A percentile compares a stretch with the other conserved stretches of the same genome.
Evolutionary conservation across 164 flowering plant species (phyloP).

Genomic region (Amborella trichopoda): DNA sequence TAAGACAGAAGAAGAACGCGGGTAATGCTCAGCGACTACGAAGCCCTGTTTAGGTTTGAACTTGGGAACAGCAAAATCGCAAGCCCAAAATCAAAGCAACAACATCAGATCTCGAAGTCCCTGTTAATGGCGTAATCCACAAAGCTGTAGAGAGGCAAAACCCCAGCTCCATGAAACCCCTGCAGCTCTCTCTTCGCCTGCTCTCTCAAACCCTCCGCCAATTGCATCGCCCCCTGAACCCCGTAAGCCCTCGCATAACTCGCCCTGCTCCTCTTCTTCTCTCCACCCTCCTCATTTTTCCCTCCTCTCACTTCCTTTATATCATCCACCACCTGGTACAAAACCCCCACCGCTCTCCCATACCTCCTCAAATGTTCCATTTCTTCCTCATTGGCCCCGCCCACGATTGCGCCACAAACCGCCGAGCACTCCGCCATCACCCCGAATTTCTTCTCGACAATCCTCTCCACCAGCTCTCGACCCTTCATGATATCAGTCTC

Average conservation of each 20-base stretch:
- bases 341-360: constrained; percentile 82
- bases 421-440: constrained; percentile 89
- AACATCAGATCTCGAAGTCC: constrained; percentile 44
- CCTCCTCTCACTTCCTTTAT: constrained; percentile 24
- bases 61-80: too few relatives aligned
- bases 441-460: constrained; percentile 85
- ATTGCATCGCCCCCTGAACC: constrained; percentile 52
- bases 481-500: too few relatives aligned
- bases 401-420: constrained; percentile 75
- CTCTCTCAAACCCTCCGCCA: constrained; percentile 49
- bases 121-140: constrained; percentile 84
- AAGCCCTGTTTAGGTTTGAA: too few relatives aligned
- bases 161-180: constrained; percentile 60
- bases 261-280: constrained; percentile 12
- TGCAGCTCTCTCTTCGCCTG: constrained; percentile 63
- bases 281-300: constrained; percentile 3
- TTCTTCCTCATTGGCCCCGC: constrained; percentile 69
- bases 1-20: too few relatives aligned
- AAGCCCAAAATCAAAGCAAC: too few relatives aligned
- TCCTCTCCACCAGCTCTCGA: constrained; percentile 45
- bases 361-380: constrained; percentile 52
- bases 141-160: constrained; percentile 63
- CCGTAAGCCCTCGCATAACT: constrained; percentile 61
- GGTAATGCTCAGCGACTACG: too few relatives aligned
- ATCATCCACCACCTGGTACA: constrained; percentile 74